These are phyloP conservation scores for Melaleuca quinquenervia DNA, from an alignment of 345 rosid genomes.

Conservation along the genomic window DNA sequence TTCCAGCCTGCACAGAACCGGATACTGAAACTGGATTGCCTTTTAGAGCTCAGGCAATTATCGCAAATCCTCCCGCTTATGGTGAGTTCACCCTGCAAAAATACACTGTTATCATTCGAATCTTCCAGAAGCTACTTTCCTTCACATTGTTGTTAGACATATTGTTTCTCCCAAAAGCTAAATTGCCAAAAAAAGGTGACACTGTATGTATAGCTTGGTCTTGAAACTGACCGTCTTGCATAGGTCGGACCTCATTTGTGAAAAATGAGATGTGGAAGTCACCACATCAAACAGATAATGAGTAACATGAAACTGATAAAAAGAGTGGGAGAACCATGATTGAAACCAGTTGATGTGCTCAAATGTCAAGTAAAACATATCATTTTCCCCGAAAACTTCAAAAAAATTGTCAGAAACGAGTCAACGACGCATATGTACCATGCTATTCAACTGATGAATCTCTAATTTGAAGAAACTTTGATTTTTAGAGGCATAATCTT, in stretches of 20 bases:
- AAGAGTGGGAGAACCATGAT: neutral
- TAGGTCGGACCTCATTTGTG: neutral
- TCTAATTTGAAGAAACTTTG: neutral
- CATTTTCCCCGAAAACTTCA: neutral
- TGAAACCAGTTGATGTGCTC: neutral
- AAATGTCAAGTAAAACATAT: neutral
- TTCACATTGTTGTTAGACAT: neutral
- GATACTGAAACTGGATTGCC: constrained; percentile 60
- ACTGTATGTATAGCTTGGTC: neutral
- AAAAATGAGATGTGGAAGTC: neutral
- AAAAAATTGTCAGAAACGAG: neutral
- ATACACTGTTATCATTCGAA: neutral
- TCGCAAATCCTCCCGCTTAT: constrained; percentile 97
- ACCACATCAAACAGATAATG: neutral
- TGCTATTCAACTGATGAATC: neutral
- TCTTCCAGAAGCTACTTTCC: neutral
- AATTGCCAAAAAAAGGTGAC: neutral
- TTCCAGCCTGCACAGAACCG: constrained; percentile 88
- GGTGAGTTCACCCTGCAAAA: constrained; percentile 30
- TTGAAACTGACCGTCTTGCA: neutral
- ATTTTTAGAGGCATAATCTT: neutral
- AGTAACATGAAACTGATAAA: neutral
- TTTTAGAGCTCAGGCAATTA: constrained; percentile 93
- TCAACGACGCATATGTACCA: neutral
- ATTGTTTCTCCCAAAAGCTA: neutral